phyloP scores from a whole-genome alignment of 2,329 filamentous ascomycete genomes.

The Aspergillus sp. region DNA sequence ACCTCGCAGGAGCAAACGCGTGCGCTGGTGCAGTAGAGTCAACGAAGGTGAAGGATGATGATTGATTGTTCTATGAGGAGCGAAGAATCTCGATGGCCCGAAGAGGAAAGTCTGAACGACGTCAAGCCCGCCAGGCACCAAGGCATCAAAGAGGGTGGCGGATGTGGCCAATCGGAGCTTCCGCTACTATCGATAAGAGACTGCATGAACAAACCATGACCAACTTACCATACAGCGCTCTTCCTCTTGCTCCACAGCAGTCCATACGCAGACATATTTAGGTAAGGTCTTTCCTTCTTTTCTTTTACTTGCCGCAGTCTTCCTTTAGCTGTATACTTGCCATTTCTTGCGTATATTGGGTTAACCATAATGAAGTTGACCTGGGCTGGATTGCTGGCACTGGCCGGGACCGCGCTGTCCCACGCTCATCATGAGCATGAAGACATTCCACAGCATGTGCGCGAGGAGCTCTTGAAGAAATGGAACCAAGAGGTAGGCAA shows the following conservation, averaged over 20 bases:
- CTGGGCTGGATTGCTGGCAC: slow-evolving; percentile 32
- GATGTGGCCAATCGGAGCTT: slow-evolving; percentile 11
- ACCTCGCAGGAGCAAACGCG: background rate
- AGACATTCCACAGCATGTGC: slow-evolving; percentile 38
- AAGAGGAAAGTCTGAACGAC: slow-evolving; percentile 42
- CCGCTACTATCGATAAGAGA: slow-evolving; percentile 24
- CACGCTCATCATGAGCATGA: slow-evolving; percentile 43
- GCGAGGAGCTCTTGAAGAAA: slow-evolving; percentile 46
- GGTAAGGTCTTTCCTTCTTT: background rate
- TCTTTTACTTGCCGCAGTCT: background rate
- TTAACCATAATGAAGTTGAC: slow-evolving; percentile 30
- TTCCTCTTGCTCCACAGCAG: slow-evolving; percentile 8
- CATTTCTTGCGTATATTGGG: background rate
- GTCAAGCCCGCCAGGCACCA: slow-evolving; percentile 14
- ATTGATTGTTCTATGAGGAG: background rate
- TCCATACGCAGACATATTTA: slow-evolving; percentile 1
- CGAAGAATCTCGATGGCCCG: slow-evolving; percentile 16
- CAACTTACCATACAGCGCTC: slow-evolving; percentile 10
- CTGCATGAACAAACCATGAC: background rate
- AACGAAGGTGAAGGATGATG: background rate
- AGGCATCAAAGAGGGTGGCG: slow-evolving; percentile 10
- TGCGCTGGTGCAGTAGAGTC: background rate
- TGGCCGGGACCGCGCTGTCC: slow-evolving; percentile 31
- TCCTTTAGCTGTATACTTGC: background rate
- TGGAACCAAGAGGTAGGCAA: slow-evolving; percentile 47